Percentiles rank a stretch among this genome's conserved stretches.
Evolutionary conservation across 1,139 yeast species (phyloP).

Genomic region (Suhomyces choctaworum): DNA sequence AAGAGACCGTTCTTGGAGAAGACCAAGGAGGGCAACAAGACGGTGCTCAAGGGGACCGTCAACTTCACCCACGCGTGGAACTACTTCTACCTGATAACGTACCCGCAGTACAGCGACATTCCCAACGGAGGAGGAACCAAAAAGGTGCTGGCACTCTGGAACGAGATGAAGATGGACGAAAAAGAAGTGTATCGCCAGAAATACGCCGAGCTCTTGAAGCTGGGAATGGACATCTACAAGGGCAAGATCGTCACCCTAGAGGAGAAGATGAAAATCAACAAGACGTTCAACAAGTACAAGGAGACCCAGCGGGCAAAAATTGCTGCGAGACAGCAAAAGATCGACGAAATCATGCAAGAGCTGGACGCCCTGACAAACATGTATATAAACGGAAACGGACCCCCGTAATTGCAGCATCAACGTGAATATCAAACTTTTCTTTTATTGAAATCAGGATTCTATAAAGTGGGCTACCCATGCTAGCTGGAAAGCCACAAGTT

Average conservation of each 20-base stretch:
- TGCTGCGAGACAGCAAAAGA: constrained; percentile 10
- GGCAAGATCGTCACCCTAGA: constrained; percentile 30
- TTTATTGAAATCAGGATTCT: too few relatives aligned
- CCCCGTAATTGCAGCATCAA: too few relatives aligned
- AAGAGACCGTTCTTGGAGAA: constrained; percentile 7
- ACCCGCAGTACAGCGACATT: constrained; percentile 16
- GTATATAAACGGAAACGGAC: too few relatives aligned
- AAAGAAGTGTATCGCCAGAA: constrained; percentile 28
- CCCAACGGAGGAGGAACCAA: constrained; percentile 12
- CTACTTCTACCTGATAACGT: constrained; percentile 27
- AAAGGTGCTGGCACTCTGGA: constrained; percentile 29
- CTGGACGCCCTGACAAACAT: too few relatives aligned
- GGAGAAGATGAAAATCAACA: constrained; percentile 11
- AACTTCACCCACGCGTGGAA: constrained; percentile 39
- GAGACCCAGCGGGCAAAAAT: constrained; percentile 9
- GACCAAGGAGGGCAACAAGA: constrained; percentile 5
- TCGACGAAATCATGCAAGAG: constrained; percentile 8
- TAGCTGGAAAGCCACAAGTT: too few relatives aligned
- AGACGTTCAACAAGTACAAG: constrained; percentile 11
- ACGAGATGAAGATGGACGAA: constrained; percentile 23
- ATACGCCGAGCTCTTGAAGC: constrained; percentile 27
- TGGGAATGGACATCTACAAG: constrained; percentile 32
- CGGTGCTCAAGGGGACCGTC: constrained; percentile 14
- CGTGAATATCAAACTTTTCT: too few relatives aligned
- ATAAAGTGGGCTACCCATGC: too few relatives aligned